Base-by-base conservation (phyloP, 345 rosid genomes). In the Eucalyptus guilfoylei region DNA sequence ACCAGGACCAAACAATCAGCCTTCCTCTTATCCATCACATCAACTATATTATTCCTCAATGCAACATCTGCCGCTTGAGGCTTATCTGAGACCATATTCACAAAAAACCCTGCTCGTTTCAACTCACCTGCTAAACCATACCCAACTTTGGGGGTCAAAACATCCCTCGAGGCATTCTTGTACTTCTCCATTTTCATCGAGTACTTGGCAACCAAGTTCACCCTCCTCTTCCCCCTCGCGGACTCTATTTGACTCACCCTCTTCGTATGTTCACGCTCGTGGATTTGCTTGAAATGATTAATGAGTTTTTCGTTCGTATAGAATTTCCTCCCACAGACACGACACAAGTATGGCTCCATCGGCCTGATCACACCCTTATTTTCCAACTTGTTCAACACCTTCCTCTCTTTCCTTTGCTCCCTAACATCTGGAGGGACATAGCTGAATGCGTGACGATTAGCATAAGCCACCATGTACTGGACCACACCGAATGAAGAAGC, bases 131-230 rank as follows among this genome's bases (percentile, higher is more conserved):
- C 95, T 62, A 97, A 91, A 7, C 96, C 95, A 49, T 96, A 96
- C 88, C 99, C 98, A 17, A 90, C 93, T 47, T 91, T 95, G 3
- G 97, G 99, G 14, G 94, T 94, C 94, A 95, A 49, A 86, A 95
- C 55, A 9, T 89, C 93, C 92, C 96, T 92, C 23, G 93, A 95
- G 0, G 95, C 98, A 87, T 93, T 88, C 92, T 91, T 97, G 60
- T 95, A 97, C 94, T 96, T 96, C 40, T 96, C 97, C 90, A 96
- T 96, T 91, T 97, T 97, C 98, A 94, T 93, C 5, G 98, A 91
- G 88, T 94, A 95, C 93, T 91, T 95, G 0, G 88, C 98, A 52
- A 95, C 96, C 89, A 97, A 94, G 50, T 94, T 92, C 86, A 96
- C 97, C 91, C 97, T 95, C 93, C 92, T 93, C 88, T 91, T 94